Evolutionary conservation across 257 asterid species (phyloP), one percentile per base, ranked within the genome.

Genomic region (Perilla frutescens): DNA sequence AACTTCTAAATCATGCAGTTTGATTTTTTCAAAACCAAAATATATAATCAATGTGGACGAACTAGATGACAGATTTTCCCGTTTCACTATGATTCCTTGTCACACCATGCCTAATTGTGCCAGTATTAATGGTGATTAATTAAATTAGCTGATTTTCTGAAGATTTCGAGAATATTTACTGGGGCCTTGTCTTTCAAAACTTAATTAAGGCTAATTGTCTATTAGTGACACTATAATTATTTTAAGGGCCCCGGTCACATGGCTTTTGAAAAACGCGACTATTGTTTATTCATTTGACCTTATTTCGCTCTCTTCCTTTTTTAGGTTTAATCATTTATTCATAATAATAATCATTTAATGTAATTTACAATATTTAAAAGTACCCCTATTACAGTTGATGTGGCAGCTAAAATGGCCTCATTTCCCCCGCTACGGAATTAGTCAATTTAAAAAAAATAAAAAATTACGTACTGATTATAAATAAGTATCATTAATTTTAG

Each of bases 101-200:
- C 77, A 57, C 53, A 31, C 53, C 29, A 9, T 54, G 76, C 70
- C 63, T 47, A 34, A 77, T 70, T 10, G 62, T 60, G 81, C 26
- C 26, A 20, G 26, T 20, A 20, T 20, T 20, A 20, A 20, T 20
- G 26, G 26, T 20, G 26, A 20, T 20, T 20, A 20, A 79, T 77
- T 77, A 75, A 68, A 26, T 43, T 59, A 64, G 60, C 70, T 76
- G 64, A 82, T 80, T 66, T 69, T 57, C n/a, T 48, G 12, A 79
- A 85, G 89, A 85, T 85, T 75, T 82, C 60, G 74, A 62, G 89
- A 85, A 85, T 82, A 85, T 85, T 47, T 77, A 75, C n/a, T 79
- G 83, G 84, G 83, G 45, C 81, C 77, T 49, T 54, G 78, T 53
- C 72, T 74, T 54, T 58, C 9, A 49, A 37, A 65, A 48, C 34